Conservation (phyloP, 1,284 basidiomycete species). For the Coniferiporia weirii region DNA sequence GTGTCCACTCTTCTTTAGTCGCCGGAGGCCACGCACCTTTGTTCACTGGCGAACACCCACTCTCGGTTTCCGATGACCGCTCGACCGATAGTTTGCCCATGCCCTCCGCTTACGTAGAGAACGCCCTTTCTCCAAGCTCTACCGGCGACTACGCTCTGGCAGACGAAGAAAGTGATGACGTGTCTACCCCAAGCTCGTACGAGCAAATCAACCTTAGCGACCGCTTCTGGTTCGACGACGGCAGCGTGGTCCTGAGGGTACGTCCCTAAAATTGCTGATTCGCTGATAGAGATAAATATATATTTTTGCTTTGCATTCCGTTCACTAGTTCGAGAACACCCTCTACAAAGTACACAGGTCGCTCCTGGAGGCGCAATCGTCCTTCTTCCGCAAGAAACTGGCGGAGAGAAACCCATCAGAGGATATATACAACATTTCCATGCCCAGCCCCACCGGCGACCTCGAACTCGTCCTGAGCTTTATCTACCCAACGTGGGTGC, state of each 20-base stretch:
- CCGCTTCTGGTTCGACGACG: conserved; percentile 9
- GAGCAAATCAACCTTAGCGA: not conserved
- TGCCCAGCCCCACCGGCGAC: not conserved
- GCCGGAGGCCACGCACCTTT: too few species aligned
- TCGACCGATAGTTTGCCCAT: too few species aligned
- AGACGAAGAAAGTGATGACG: too few species aligned
- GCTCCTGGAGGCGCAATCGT: not conserved
- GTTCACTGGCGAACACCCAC: too few species aligned
- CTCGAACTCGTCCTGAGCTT: not conserved
- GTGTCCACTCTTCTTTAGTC: too few species aligned
- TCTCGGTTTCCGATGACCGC: too few species aligned
- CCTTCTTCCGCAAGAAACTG: not conserved
- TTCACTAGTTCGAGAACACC: not conserved
- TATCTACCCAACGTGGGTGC: too few species aligned
- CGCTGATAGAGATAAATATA: not conserved
- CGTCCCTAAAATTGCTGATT: not conserved
- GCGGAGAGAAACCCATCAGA: not conserved
- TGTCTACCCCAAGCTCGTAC: not conserved
- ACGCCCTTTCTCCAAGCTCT: too few species aligned
- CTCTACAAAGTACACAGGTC: conserved; percentile 8
- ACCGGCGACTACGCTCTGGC: too few species aligned
- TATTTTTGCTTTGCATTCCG: not conserved
- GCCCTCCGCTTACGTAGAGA: too few species aligned
- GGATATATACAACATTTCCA: not conserved
- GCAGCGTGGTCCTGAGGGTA: conserved; percentile 1